These are phyloP conservation scores for Candolleomyces aberdarensis DNA, from an alignment of 768 basidiomycete genomes.

Conservation along the genomic window DNA sequence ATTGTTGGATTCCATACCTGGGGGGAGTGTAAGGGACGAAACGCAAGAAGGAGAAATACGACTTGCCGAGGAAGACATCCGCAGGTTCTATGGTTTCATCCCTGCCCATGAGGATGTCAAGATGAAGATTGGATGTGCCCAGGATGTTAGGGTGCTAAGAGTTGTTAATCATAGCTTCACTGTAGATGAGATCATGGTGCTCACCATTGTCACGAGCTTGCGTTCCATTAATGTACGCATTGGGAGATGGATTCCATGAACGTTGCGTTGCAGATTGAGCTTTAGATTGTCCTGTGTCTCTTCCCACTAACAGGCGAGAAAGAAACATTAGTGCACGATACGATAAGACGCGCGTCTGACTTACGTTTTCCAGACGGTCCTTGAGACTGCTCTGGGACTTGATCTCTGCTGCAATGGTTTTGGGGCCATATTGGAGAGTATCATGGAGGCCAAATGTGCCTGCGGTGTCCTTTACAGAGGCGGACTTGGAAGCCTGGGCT, in stretches of 20 bases:
- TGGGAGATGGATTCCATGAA: conserved; percentile 86
- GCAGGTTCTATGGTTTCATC: conserved; percentile 78
- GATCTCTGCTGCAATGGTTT: conserved; percentile 74
- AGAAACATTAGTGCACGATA: neutral
- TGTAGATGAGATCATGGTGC: too few species aligned
- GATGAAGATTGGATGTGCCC: conserved; percentile 72
- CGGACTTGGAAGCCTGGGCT: conserved; percentile 47
- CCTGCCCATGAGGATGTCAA: conserved; percentile 91
- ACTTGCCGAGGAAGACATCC: conserved; percentile 79
- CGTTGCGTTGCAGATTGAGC: conserved; percentile 78
- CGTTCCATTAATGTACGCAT: conserved; percentile 93
- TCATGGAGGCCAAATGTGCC: conserved; percentile 86
- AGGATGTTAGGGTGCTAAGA: conserved; percentile 65
- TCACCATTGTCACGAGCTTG: conserved; percentile 57
- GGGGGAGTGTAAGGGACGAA: conserved; percentile 7
- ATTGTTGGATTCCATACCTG: conserved; percentile 53
- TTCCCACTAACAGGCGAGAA: conserved; percentile 68
- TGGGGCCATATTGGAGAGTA: conserved; percentile 79
- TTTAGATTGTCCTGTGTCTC: conserved; percentile 87
- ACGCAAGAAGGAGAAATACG: neutral
- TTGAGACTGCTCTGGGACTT: conserved; percentile 60
- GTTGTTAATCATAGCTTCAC: neutral
- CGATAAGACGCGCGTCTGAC: conserved; percentile 17
- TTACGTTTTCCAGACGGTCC: conserved; percentile 73
- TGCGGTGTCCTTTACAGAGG: conserved; percentile 63